Evolutionary conservation across 352 stramenopile species (phyloP).

Genomic region (Pythium rhizo-oryzae): DNA sequence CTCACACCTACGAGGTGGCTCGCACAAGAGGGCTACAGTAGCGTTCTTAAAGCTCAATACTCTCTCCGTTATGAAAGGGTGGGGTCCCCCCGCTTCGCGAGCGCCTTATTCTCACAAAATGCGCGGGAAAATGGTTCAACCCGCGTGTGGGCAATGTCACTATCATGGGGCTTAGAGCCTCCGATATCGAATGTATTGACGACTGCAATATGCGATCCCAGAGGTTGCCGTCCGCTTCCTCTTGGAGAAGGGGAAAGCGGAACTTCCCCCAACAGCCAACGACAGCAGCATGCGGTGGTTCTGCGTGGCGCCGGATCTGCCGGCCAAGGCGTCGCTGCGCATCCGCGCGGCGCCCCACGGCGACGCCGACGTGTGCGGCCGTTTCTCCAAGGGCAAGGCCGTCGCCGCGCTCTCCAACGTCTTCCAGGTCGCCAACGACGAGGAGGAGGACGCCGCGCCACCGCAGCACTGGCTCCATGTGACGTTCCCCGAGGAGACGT

Average conservation of each 20-base stretch:
- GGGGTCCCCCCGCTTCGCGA: no score
- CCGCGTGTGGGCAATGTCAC: background rate
- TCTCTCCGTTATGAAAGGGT: no score
- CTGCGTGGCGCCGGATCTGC: slow-evolving; percentile 60
- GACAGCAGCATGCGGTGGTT: slow-evolving; percentile 65
- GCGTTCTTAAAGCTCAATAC: no score
- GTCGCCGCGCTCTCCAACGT: slow-evolving; percentile 39
- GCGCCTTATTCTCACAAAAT: background rate
- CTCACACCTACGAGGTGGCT: no score
- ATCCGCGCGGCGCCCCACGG: slow-evolving; percentile 59
- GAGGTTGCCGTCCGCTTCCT: slow-evolving; percentile 5
- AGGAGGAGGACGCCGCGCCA: background rate
- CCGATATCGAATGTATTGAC: background rate
- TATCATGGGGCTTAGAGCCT: background rate
- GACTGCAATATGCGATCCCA: background rate
- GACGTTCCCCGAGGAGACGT: slow-evolving; percentile 34
- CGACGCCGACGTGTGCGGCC: slow-evolving; percentile 38
- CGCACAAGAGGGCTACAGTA: no score
- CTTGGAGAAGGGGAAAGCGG: background rate
- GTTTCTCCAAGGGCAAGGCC: slow-evolving; percentile 54
- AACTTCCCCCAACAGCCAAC: background rate
- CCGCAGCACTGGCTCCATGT: slow-evolving; percentile 62
- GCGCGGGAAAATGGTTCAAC: background rate
- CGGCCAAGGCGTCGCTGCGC: slow-evolving; percentile 59
- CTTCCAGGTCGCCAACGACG: slow-evolving; percentile 34